phyloP scores from a whole-genome alignment of 176 grass and related monocot genomes.

The Lolium rigidum region DNA sequence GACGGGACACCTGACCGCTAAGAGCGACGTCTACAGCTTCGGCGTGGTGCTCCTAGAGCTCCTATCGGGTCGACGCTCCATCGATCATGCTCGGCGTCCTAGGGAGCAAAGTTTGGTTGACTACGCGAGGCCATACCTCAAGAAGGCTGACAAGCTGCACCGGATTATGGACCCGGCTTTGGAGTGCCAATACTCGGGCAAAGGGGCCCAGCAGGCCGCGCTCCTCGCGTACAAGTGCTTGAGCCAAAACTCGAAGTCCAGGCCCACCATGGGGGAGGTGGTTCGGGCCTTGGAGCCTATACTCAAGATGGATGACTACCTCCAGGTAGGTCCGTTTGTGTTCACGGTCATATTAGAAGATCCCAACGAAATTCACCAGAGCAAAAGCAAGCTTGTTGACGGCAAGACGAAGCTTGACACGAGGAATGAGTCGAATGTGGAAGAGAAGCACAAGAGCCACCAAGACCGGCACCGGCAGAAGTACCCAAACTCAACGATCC shows the following conservation, averaged over 20 bases:
- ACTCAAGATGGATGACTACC: conserved; percentile 60
- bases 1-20: conserved; percentile 70
- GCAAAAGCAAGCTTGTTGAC: neutral
- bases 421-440: conserved; percentile 15
- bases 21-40: conserved; percentile 82
- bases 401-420: conserved; percentile 25
- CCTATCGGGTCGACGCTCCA: conserved; percentile 43
- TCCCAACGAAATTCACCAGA: no score
- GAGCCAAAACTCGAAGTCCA: conserved; percentile 58
- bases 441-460: conserved; percentile 55
- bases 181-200: conserved; percentile 55
- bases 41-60: conserved; percentile 79
- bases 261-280: conserved; percentile 77
- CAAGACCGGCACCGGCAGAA: conserved; percentile 54
- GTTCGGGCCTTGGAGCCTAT: conserved; percentile 64
- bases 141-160: conserved; percentile 40
- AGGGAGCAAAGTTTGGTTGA: conserved; percentile 83
- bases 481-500: conserved; percentile 61
- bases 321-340: conserved; percentile 55
- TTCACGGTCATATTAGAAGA: conserved; percentile 65
- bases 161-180: conserved; percentile 65
- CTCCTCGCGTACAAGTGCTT: conserved; percentile 77
- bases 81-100: conserved; percentile 47
- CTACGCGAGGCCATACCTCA: conserved; percentile 61
- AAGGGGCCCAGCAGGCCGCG: conserved; percentile 51